A percentile compares a stretch with the other conserved stretches of the same genome.
Conservation (phyloP, 129 eudicot species). For the Flaveria ramosissima region DNA sequence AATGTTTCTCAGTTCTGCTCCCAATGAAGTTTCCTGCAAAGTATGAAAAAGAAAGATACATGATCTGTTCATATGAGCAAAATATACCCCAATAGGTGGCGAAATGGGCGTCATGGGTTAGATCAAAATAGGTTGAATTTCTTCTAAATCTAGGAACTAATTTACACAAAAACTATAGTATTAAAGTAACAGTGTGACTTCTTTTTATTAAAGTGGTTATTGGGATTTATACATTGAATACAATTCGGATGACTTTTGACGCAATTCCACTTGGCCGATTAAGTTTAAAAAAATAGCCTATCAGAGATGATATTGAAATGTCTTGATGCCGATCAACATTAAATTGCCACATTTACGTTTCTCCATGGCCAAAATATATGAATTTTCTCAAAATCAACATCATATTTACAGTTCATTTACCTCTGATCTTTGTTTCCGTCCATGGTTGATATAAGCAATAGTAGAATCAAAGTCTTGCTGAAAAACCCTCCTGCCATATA, state of each 20-base stretch:
- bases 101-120: no score
- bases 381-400: neutral
- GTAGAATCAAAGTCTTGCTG: constrained; percentile 93
- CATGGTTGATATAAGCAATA: constrained; percentile 79
- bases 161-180: neutral
- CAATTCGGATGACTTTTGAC: neutral
- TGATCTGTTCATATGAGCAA: neutral
- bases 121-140: neutral
- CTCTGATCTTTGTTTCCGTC: constrained; percentile 86
- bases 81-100: no score
- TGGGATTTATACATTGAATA: neutral
- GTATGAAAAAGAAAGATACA: constrained; percentile 5
- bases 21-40: constrained; percentile 58
- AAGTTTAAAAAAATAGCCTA: neutral
- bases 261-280: neutral
- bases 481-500: constrained; percentile 58
- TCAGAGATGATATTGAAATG: neutral
- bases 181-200: neutral
- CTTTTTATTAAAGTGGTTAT: neutral
- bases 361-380: no score
- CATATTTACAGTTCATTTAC: constrained; percentile 36
- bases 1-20: constrained; percentile 61
- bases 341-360: no score
- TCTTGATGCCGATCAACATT: neutral
- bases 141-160: no score